Evolutionary conservation across 116 monocot genomes (phyloP), one percentile per base, ranked within the genome.

Genomic region (Trichopus zeylanicus): DNA sequence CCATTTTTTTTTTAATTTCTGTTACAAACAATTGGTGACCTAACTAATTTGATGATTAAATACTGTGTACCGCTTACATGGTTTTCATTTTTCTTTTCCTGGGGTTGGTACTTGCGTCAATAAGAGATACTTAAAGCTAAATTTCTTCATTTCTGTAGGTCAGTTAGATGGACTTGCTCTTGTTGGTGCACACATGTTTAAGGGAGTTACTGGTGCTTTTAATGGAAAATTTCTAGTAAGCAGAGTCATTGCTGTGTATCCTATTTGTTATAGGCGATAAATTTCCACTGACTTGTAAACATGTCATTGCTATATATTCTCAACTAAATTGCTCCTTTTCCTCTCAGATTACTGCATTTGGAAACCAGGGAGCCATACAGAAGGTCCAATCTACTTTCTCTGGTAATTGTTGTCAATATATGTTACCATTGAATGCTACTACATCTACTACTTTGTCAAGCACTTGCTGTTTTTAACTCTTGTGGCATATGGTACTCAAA

Each of bases 141-240:
- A 46, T 27, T 51, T 51, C 27, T 58, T 54, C 10, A n/a, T n/a
- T 59, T 31, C 1, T 60, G 64, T 68, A 76, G 80, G 61, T 35
- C 53, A 77, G 62, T 55, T 38, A 16, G 73, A 70, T 30, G 18
- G 53, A 55, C 42, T 53, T 3, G 15, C 48, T 56, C 29, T 89
- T 64, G 53, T 89, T 34, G 86, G 83, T 79, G 73, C 77, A 69
- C 63, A 83, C 66, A 32, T 86, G 27, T 83, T 78, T 59, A 55
- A 34, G 23, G 90, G 81, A 69, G 61, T 68, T 51, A 67, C 78
- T 30, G 78, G 74, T 60, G 59, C 27, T 51, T 60, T 68, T 29
- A 72, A 80, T 24, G 78, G 63, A 65, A 83, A 74, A 61, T 59
- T 75, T 74, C 67, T 86, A 74, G 95, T 95, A 63, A 89, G 86